Evolutionary conservation across 2,329 filamentous ascomycete species (phyloP), one percentile per base, ranked within the genome.

Genomic region (Epichloe brachyelytri): DNA sequence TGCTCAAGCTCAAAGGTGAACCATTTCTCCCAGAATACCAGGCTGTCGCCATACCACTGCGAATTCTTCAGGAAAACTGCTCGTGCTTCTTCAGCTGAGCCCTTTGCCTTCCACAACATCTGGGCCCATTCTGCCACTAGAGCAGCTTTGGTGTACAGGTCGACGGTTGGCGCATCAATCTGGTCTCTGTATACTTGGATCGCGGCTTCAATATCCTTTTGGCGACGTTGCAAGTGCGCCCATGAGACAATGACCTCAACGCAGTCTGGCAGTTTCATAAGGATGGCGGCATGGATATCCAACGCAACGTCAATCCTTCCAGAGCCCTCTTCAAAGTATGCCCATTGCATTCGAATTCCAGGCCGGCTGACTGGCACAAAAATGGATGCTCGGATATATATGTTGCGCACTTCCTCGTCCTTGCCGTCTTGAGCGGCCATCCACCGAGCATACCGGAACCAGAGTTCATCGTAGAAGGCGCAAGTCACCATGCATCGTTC

Each of bases 381-480:
- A 49, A 95, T 89, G 57, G 86, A 83, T 10, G 91, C 93, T 51
- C 89, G 82, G 64, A 91, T 82, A 63, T 94, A 97, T 56, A 97
- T 93, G 66, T 88, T 90, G 52, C 93, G 85, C 5, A 91, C 84
- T 63, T 96, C 90, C 64, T 96, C 88, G 44, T 89, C 82, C 65
- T 94, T 95, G 58, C 76, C 82, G 2, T 80, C 70, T 63, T 95
- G 87, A 0, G 81, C 81, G 53, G 79, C 76, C 86, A 96, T 95
- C 93, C 93, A 98, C 40, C 91, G 78, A 15, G 86, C 88, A 67
- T 95, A 98, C n/a, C 93, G 85, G 61, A 95, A 82, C 93, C 93
- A 98, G 67, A 97, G 95, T 63, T 97, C 91, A 47, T 97, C 91
- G 63, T 98, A 96, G 58, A 94, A 85, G 15, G 93, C 91, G 61